phyloP scores from a whole-genome alignment of 768 basidiomycete genomes.

The Suillus occidentalis region DNA sequence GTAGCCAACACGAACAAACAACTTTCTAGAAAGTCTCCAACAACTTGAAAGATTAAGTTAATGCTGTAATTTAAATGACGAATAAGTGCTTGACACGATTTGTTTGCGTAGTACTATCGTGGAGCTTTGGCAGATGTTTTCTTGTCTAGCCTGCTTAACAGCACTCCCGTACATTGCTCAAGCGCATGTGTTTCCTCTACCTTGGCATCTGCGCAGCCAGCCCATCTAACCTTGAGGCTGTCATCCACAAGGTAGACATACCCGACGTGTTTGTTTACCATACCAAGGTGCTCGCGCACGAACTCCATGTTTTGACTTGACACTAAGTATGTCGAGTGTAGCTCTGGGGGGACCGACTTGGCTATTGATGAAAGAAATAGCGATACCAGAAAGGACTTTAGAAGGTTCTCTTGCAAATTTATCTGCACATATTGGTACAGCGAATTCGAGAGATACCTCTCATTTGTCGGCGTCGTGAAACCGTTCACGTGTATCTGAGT shows the following conservation, averaged over 20 bases:
- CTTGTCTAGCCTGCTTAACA: conserved; percentile 57
- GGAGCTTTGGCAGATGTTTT: not conserved
- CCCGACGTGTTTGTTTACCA: conserved; percentile 88
- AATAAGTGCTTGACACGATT: not conserved
- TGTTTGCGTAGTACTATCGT: not conserved
- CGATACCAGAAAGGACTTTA: conserved; percentile 88
- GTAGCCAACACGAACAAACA: conserved; percentile 24
- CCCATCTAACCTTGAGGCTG: conserved; percentile 87
- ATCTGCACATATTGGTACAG: conserved; percentile 78
- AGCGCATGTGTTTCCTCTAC: conserved; percentile 69
- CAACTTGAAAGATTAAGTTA: not conserved
- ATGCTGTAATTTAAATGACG: not conserved
- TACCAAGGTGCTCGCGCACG: conserved; percentile 78
- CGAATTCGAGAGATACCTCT: conserved; percentile 51
- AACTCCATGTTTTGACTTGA: conserved; percentile 86
- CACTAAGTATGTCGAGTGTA: conserved; percentile 74
- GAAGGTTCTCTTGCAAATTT: conserved; percentile 91
- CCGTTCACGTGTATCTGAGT: conserved; percentile 74
- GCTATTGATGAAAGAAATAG: conserved; percentile 80
- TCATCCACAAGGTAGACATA: conserved; percentile 91
- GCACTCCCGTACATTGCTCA: conserved; percentile 65
- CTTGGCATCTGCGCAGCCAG: conserved; percentile 83
- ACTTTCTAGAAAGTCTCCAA: not conserved
- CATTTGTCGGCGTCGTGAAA: conserved; percentile 60
- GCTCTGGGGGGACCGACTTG: conserved; percentile 55